Evolutionary conservation across 176 grass and related monocot genomes (phyloP).

Genomic region (Zizania latifolia): DNA sequence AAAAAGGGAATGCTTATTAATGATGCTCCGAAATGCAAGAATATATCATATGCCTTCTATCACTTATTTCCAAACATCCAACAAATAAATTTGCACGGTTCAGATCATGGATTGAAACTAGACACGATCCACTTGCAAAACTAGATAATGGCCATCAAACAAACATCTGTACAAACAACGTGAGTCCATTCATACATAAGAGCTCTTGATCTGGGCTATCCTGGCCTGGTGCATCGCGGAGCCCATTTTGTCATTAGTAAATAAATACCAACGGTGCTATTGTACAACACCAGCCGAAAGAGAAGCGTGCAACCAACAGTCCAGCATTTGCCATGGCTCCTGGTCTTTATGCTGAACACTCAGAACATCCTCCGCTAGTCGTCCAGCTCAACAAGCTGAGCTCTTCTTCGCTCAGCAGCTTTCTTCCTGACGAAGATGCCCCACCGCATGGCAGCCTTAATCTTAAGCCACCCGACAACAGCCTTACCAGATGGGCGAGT

Average conservation of each 20-base stretch:
- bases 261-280: conserved; percentile 10
- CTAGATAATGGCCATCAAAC: not conserved
- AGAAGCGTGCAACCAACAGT: not conserved
- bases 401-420: conserved; percentile 88
- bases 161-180: conserved; percentile 28
- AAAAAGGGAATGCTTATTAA: not conserved
- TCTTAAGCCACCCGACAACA: conserved; percentile 96
- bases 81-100: not conserved
- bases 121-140: not conserved
- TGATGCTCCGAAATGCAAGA: not conserved
- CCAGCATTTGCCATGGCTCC: conserved; percentile 5
- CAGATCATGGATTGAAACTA: not conserved
- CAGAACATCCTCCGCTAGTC: conserved; percentile 42
- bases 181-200: conserved; percentile 5
- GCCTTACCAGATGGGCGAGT: conserved; percentile 63
- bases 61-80: not conserved
- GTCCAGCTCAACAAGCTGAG: conserved; percentile 88
- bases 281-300: conserved; percentile 4
- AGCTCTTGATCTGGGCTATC: not conserved
- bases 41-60: not conserved
- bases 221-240: not conserved
- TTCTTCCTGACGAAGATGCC: conserved; percentile 93
- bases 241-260: conserved; percentile 10
- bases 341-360: conserved; percentile 41
- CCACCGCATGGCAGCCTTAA: conserved; percentile 98